Evolutionary conservation across 257 asterid genomes (phyloP), one percentile per base, ranked within the genome.

Genomic region (Plectranthus barbatus): DNA sequence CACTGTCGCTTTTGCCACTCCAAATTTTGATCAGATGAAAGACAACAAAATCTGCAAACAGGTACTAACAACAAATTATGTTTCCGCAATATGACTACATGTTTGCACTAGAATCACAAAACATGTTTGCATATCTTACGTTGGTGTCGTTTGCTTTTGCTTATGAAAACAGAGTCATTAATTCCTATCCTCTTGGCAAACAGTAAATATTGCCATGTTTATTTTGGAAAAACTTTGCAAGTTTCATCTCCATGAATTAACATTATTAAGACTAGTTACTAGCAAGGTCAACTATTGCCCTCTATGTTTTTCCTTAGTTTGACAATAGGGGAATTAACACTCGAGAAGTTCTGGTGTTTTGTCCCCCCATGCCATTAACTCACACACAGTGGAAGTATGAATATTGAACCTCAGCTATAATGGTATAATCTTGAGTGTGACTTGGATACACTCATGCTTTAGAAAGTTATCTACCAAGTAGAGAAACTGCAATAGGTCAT

Each of bases 1-100:
- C 84, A 85, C 95, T 5, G 95, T 46, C 59, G 86, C 96, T 67
- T 86, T 80, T 55, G 95, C 91, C 51, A 92, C 94, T 63, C 95
- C 94, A 51, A 89, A 87, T 74, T 92, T 92, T 68, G 91, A 85
- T 76, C 83, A 31, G 66, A 89, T 89, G 99, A 78, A 69, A 81
- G 94, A 80, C 54, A 92, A 86, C 72, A 78, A 60, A 67, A 92
- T 92, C 61, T 92, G 99, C 84, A 92, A 86, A 71, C 97, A 92
- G 97, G 99, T 92, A 78, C 20, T 33, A n/a, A n/a, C 20, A n/a
- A 14, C 23, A 31, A 9, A 19, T 26, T 44, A 13, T 52, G 63
- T 59, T 41, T 47, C 33, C 7, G 19, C 34, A 50, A 18, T 60
- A n/a, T n/a, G n/a, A n/a, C 13, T 36, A 13, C 41, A 59, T 4